Evolutionary conservation across 2,329 filamentous ascomycete genomes (phyloP).

Genomic region (Aspergillus melleus): DNA sequence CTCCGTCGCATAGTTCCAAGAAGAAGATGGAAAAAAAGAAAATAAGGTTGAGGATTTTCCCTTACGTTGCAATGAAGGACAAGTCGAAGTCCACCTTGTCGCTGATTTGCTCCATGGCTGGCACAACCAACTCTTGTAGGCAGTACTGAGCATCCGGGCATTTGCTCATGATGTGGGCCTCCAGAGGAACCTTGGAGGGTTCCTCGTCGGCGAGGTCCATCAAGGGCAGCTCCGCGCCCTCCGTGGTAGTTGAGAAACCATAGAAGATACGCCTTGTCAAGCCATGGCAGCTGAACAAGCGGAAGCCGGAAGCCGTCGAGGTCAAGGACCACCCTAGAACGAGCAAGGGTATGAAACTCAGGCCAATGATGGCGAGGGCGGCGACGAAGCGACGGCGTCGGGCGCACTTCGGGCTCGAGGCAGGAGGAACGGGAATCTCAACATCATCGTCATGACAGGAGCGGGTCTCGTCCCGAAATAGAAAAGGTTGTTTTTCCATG

Average conservation of each 20-base stretch:
- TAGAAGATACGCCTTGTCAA: not conserved
- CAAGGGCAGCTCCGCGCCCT: constrained; percentile 3
- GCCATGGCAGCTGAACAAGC: constrained; percentile 8
- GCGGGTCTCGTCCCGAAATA: not conserved
- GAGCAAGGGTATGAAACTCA: constrained; percentile 13
- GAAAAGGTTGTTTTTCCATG: constrained; percentile 1
- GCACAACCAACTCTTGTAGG: constrained; percentile 75
- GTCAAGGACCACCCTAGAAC: constrained; percentile 12
- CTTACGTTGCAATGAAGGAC: constrained; percentile 79
- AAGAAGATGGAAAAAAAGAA: too few species aligned
- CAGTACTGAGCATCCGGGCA: constrained; percentile 90
- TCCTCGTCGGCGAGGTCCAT: not conserved
- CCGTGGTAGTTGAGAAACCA: not conserved
- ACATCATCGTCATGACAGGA: not conserved
- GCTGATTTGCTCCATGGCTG: constrained; percentile 77
- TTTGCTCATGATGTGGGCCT: constrained; percentile 97
- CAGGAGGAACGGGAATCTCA: not conserved
- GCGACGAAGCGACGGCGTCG: constrained; percentile 14
- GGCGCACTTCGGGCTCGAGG: constrained; percentile 6
- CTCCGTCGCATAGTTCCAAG: not conserved
- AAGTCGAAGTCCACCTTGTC: constrained; percentile 89
- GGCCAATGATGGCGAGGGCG: constrained; percentile 5
- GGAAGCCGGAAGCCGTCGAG: constrained; percentile 2
- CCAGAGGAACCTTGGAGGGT: constrained; percentile 64
- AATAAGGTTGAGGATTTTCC: not conserved